Base-by-base conservation (phyloP, 2,329 filamentous ascomycete species). In the Cercospora berteroae region DNA sequence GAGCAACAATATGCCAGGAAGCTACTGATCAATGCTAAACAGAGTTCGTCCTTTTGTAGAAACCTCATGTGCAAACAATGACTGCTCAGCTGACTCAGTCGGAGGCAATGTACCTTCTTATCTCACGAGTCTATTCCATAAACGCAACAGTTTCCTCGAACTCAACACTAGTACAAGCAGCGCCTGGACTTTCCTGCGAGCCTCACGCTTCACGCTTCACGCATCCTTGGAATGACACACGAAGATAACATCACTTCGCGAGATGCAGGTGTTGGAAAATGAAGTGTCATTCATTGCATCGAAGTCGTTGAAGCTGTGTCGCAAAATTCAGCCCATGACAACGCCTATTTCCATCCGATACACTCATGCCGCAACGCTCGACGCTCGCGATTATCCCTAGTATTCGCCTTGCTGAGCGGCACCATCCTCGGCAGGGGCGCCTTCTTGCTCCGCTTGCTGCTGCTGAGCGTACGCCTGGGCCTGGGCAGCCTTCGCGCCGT, bases 401-500 rank as follows among this genome's bases (percentile, higher is more conserved):
- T 68, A 68, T 50, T 68, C 66, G 20, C 57, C 62, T 42, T 65
- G 60, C 31, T 39, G 63, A 39, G 63, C 36, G 48, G 65, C 69
- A 58, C 66, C 72, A 57, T 75, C 71, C 60, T 72, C 72, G 44
- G 71, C 70, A 48, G 65, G 66, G 48, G 68, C 69, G 64, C 59
- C 66, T 60, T 68, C 66, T 68, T 72, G 66, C 67, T 71, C 81
- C 67, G 75, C 74, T 78, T 84, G 82, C 76, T 85, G 84, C 79
- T 84, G 82, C 80, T 88, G 85, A 80, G 88, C 85, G 63, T 84
- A 82, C 74, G 84, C 81, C 76, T 89, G 86, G 70, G 88, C 87
- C 75, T 87, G 87, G 67, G 88, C 78, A 73, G 88, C 88, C 92
- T 99, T 99, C 77, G 94, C 93, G 79, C 95, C 95, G 86, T 99